Percentiles rank a stretch among this genome's conserved stretches.
Conservation (phyloP, 768 basidiomycete genomes). For the Lactarius pseudohatsudake region DNA sequence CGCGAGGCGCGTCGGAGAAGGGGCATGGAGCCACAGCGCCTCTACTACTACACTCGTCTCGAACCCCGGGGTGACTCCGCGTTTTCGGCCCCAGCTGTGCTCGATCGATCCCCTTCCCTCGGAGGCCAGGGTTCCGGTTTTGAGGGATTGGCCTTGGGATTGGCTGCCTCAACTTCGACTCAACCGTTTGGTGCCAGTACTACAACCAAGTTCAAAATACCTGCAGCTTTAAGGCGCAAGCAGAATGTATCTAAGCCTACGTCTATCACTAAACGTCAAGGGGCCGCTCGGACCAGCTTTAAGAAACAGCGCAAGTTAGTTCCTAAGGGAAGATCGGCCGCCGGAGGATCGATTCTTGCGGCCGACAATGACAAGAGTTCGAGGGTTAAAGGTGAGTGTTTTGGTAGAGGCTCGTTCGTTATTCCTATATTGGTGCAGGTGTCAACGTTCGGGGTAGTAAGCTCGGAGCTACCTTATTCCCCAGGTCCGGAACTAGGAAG, state of each 20-base stretch:
- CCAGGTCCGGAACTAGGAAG: neutral
- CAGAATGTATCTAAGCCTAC: neutral
- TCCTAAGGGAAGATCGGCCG: neutral
- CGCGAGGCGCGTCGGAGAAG: slow-evolving; percentile 18
- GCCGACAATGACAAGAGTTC: neutral
- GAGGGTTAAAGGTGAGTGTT: neutral
- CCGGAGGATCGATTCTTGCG: neutral
- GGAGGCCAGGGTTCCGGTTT: neutral
- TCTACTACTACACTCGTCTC: neutral
- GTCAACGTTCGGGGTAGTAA: neutral
- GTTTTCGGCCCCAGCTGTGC: neutral
- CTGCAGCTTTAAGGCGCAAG: slow-evolving; percentile 9
- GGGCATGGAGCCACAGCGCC: slow-evolving; percentile 1
- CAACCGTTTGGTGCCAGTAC: neutral
- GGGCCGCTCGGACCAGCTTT: neutral
- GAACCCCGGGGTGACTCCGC: neutral
- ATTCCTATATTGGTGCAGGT: slow-evolving; percentile 8
- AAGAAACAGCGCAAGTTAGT: slow-evolving; percentile 9
- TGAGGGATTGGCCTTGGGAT: no score
- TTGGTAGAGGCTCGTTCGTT: neutral
- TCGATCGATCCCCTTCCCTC: neutral
- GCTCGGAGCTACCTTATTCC: neutral
- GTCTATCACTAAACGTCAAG: neutral
- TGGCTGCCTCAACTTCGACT: neutral
- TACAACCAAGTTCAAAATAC: neutral